These are phyloP conservation scores for Linnemannia zychae DNA, from an alignment of 192 early-diverging fungal genomes.

Conservation along the genomic window DNA sequence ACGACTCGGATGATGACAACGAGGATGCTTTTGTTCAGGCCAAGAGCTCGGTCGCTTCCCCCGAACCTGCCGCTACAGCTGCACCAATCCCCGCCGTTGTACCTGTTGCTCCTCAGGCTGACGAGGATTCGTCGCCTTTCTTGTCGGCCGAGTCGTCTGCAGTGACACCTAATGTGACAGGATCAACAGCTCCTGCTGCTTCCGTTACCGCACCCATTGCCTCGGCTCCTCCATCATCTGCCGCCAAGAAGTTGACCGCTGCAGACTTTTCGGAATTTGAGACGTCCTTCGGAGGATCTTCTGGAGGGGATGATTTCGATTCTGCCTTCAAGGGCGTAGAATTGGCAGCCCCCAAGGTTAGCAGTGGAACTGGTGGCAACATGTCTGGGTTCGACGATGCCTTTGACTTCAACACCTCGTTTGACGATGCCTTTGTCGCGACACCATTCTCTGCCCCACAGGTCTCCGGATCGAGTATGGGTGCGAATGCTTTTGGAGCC, in stretches of 20 bases:
- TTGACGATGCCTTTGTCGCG: constrained; percentile 38
- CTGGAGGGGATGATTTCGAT: constrained; percentile 37
- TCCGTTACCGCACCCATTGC: neutral
- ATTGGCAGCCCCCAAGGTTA: constrained; percentile 39
- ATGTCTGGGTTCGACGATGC: constrained; percentile 37
- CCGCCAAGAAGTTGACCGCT: constrained; percentile 43
- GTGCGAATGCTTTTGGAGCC: neutral
- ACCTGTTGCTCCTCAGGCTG: neutral
- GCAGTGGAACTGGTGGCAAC: constrained; percentile 20
- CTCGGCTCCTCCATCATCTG: constrained; percentile 20
- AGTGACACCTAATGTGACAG: neutral
- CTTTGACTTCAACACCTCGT: constrained; percentile 45
- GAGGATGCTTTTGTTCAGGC: constrained; percentile 46
- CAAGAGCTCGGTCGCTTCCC: constrained; percentile 31
- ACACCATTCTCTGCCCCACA: neutral
- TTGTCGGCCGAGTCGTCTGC: constrained; percentile 1
- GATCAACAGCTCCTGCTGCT: neutral
- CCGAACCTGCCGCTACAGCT: neutral
- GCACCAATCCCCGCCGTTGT: neutral
- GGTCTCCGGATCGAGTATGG: neutral
- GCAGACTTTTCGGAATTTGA: constrained; percentile 53
- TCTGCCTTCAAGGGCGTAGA: constrained; percentile 51
- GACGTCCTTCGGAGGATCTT: constrained; percentile 30
- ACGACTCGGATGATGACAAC: constrained; percentile 40
- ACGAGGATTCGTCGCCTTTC: neutral